Conservation (phyloP, 106 monocot species). For the Acanthochlamys bracteata region DNA sequence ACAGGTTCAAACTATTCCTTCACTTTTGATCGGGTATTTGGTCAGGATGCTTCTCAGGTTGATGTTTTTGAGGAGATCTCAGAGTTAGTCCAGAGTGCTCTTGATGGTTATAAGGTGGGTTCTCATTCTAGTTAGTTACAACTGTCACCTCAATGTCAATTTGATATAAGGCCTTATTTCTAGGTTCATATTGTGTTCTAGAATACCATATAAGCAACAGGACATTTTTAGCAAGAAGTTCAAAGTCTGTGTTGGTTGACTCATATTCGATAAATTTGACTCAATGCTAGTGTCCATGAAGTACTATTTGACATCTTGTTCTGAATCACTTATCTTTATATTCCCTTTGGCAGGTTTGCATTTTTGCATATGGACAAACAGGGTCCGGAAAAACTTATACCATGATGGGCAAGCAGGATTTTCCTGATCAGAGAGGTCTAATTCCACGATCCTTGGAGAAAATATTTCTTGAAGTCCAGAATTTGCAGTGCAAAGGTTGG, state of each 20-base stretch:
- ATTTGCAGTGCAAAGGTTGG: slow-evolving; percentile 72
- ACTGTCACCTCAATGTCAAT: too few relatives aligned
- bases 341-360: slow-evolving; percentile 55
- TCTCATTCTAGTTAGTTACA: neutral
- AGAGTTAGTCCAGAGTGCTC: slow-evolving; percentile 89
- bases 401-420: slow-evolving; percentile 79
- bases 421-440: slow-evolving; percentile 56
- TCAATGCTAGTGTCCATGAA: too few relatives aligned
- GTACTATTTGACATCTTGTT: too few relatives aligned
- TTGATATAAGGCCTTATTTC: too few relatives aligned
- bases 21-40: slow-evolving; percentile 90
- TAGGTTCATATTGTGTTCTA: too few relatives aligned
- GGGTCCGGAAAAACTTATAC: slow-evolving; percentile 98
- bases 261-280: too few relatives aligned
- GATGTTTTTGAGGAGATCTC: slow-evolving; percentile 93
- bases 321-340: neutral
- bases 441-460: slow-evolving; percentile 90
- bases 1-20: slow-evolving; percentile 68
- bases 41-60: slow-evolving; percentile 64
- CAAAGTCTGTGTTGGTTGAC: too few relatives aligned
- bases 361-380: slow-evolving; percentile 98
- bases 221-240: too few relatives aligned
- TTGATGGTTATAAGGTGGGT: slow-evolving; percentile 90
- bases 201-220: too few relatives aligned
- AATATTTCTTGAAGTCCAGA: slow-evolving; percentile 65